These are phyloP conservation scores for Colletotrichum karsti DNA, from an alignment of 2,329 filamentous ascomycete genomes.

Conservation along the genomic window DNA sequence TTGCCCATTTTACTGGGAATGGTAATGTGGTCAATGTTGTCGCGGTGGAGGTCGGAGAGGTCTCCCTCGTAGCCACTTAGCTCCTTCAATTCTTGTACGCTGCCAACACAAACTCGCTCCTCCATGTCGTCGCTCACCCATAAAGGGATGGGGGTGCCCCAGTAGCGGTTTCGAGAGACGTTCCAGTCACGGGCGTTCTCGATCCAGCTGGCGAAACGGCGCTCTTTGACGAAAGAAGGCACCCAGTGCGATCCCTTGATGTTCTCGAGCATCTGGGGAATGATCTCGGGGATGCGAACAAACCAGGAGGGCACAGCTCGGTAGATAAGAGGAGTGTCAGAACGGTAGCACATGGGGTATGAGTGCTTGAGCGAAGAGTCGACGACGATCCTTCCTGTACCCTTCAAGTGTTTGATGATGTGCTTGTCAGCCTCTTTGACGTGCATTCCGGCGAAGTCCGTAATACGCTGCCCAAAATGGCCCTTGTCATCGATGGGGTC, in stretches of 20 bases:
- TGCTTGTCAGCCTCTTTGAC: slow-evolving; percentile 93
- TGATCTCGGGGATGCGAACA: slow-evolving; percentile 83
- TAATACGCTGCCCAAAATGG: slow-evolving; percentile 78
- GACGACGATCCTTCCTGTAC: slow-evolving; percentile 77
- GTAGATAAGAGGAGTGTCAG: slow-evolving; percentile 95
- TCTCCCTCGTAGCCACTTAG: slow-evolving; percentile 88
- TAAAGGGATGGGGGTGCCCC: slow-evolving; percentile 91
- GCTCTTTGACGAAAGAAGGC: slow-evolving; percentile 88
- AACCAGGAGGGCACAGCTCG: slow-evolving; percentile 95
- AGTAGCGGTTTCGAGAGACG: slow-evolving; percentile 91
- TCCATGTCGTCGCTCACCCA: slow-evolving; percentile 93
- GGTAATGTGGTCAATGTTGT: slow-evolving; percentile 93
- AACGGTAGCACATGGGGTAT: slow-evolving; percentile 93
- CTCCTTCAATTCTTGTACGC: slow-evolving; percentile 82
- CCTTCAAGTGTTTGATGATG: slow-evolving; percentile 90
- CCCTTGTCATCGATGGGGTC: slow-evolving; percentile 91
- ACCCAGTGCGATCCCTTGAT: slow-evolving; percentile 94
- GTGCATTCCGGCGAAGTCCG: slow-evolving; percentile 85
- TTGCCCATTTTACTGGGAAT: slow-evolving; percentile 92
- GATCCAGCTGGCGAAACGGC: slow-evolving; percentile 92
- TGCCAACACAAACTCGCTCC: slow-evolving; percentile 87
- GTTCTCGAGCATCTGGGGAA: slow-evolving; percentile 89
- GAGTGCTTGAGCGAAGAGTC: slow-evolving; percentile 91
- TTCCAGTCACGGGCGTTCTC: slow-evolving; percentile 94
- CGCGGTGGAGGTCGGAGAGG: slow-evolving; percentile 86